Percentiles rank a stretch among this genome's conserved stretches.
Evolutionary conservation across 345 rosid species (phyloP).

Genomic region (Erucastrum elatum): DNA sequence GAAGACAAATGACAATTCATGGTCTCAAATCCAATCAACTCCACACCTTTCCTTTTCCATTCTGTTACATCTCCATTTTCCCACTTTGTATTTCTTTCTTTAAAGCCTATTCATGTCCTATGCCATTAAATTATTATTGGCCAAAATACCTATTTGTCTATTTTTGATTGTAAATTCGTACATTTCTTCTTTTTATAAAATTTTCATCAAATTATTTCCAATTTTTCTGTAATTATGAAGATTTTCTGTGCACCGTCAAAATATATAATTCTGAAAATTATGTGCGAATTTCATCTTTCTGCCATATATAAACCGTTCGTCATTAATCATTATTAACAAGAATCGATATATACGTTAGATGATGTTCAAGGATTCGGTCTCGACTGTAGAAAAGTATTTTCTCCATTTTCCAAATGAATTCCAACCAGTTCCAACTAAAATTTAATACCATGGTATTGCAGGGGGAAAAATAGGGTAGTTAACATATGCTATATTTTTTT

Average conservation of each 20-base stretch:
- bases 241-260: neutral
- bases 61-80: slow-evolving; percentile 36
- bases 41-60: slow-evolving; percentile 36
- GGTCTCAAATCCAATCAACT: slow-evolving; percentile 16
- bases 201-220: neutral
- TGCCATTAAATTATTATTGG: slow-evolving; percentile 9
- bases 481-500: neutral
- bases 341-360: neutral
- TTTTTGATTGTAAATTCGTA: neutral
- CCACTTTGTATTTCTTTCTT: slow-evolving; percentile 17
- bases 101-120: slow-evolving; percentile 25
- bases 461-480: neutral
- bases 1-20: slow-evolving; percentile 5
- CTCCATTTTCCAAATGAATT: neutral
- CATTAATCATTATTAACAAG: neutral
- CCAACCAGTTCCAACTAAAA: neutral
- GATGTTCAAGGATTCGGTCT: neutral
- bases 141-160: slow-evolving; percentile 2
- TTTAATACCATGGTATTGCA: neutral
- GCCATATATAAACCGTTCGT: neutral
- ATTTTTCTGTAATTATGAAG: neutral
- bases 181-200: neutral
- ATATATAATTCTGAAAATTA: neutral
- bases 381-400: neutral
- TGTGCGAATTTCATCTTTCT: neutral